Percentiles rank a stretch among this genome's conserved stretches.
phyloP scores from a whole-genome alignment of 78 protist genomes.

The Dictyostelium brefeldianum region DNA sequence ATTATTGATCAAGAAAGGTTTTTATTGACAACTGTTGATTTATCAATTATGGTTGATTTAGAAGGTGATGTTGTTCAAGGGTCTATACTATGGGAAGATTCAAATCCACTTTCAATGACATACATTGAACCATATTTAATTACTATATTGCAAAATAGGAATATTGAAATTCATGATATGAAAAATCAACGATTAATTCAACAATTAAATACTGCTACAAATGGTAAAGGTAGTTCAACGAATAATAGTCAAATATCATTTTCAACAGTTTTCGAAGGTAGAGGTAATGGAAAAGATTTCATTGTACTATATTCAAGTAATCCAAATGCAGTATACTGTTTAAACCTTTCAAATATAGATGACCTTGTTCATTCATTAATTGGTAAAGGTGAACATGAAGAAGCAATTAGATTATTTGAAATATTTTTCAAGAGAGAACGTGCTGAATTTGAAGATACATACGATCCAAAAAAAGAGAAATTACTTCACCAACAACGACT shows the following conservation, averaged over 20 bases:
- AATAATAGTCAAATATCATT: neutral
- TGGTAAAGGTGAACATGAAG: conserved; percentile 56
- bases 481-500: conserved; percentile 12
- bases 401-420: conserved; percentile 60
- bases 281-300: conserved; percentile 42
- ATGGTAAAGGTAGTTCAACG: neutral
- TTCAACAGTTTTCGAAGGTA: conserved; percentile 29
- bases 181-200: conserved; percentile 7
- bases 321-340: conserved; percentile 33
- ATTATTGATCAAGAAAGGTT: conserved; percentile 12
- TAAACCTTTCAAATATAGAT: conserved; percentile 32
- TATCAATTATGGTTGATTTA: conserved; percentile 31
- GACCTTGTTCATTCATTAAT: conserved; percentile 12
- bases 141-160: neutral
- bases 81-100: conserved; percentile 9
- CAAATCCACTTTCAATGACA: conserved; percentile 33
- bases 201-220: neutral
- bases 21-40: conserved; percentile 20
- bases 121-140: conserved; percentile 42
- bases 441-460: neutral
- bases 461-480: conserved; percentile 55
- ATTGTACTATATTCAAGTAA: neutral
- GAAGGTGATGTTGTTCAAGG: conserved; percentile 47
- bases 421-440: conserved; percentile 31
- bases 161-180: conserved; percentile 41